Conservation (phyloP, 768 basidiomycete species). For the Panaeolus cyanescens region DNA sequence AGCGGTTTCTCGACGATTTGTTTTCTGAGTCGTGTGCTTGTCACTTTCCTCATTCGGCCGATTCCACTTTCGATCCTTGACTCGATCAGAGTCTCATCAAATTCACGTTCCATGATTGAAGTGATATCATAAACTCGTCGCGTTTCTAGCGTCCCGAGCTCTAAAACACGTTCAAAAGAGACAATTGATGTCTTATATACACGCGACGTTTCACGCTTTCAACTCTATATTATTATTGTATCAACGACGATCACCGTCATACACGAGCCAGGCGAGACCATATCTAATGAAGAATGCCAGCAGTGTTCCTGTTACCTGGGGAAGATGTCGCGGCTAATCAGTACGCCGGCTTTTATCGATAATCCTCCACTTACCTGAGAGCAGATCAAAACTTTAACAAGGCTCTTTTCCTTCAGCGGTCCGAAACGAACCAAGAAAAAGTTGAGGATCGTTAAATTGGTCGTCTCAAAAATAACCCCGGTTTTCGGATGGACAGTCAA, state of each 20-base stretch:
- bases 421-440: conserved; percentile 79
- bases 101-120: neutral
- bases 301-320: conserved; percentile 71
- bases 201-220: neutral
- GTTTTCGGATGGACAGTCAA: conserved; percentile 57
- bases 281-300: conserved; percentile 88
- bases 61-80: neutral
- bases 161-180: neutral
- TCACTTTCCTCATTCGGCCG: neutral
- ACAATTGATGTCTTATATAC: conserved; percentile 2
- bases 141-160: neutral
- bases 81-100: neutral
- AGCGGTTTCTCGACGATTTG: conserved; percentile 16
- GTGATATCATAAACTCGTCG: neutral
- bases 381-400: conserved; percentile 72
- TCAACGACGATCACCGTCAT: conserved; percentile 88
- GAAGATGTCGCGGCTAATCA: neutral
- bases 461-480: conserved; percentile 65
- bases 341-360: neutral
- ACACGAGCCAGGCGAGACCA: conserved; percentile 85
- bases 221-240: conserved; percentile 6
- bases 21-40: neutral
- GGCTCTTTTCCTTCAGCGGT: conserved; percentile 80
- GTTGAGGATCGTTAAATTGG: conserved; percentile 93
- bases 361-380: conserved; percentile 58